Percentiles rank a stretch among this genome's conserved stretches.
phyloP scores from a whole-genome alignment of 1,284 basidiomycete species.

The Entoloma clypeatum region DNA sequence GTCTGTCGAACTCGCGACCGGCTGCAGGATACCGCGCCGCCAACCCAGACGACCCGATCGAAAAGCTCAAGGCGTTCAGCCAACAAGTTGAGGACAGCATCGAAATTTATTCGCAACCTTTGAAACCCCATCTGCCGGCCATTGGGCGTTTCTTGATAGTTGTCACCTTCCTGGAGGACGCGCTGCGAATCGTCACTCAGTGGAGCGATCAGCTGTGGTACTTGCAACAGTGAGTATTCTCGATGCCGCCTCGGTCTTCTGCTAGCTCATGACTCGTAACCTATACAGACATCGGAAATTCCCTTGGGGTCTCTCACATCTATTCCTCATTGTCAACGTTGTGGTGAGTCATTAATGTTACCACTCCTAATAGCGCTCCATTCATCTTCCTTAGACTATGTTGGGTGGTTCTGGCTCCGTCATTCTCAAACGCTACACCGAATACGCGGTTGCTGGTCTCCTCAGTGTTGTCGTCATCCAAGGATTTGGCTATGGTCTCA shows the following conservation, averaged over 20 bases:
- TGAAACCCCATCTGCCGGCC: slow-evolving; percentile 92
- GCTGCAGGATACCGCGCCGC: slow-evolving; percentile 71
- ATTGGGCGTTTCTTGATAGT: slow-evolving; percentile 97
- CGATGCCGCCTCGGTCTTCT: background rate
- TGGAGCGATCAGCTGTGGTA: slow-evolving; percentile 98
- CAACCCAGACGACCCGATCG: slow-evolving; percentile 78
- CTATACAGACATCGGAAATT: slow-evolving; percentile 83
- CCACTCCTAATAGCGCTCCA: background rate
- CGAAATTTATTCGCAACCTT: slow-evolving; percentile 90
- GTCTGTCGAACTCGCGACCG: slow-evolving; percentile 62
- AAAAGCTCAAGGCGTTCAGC: slow-evolving; percentile 77
- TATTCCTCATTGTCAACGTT: slow-evolving; percentile 92
- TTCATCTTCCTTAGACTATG: slow-evolving; percentile 68
- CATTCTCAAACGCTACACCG: slow-evolving; percentile 85
- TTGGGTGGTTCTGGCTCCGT: slow-evolving; percentile 82
- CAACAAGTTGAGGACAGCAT: slow-evolving; percentile 88
- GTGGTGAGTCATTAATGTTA: slow-evolving; percentile 53
- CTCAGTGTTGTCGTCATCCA: slow-evolving; percentile 92
- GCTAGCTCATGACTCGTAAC: slow-evolving; percentile 12
- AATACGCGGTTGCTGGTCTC: slow-evolving; percentile 87
- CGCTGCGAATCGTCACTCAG: slow-evolving; percentile 89
- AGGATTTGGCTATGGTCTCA: slow-evolving; percentile 92
- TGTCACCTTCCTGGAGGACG: slow-evolving; percentile 97
- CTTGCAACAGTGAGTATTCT: slow-evolving; percentile 72
- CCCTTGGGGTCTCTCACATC: slow-evolving; percentile 90